phyloP scores from a whole-genome alignment of 2,329 filamentous ascomycete genomes.

The Lachnellula occidentalis region DNA sequence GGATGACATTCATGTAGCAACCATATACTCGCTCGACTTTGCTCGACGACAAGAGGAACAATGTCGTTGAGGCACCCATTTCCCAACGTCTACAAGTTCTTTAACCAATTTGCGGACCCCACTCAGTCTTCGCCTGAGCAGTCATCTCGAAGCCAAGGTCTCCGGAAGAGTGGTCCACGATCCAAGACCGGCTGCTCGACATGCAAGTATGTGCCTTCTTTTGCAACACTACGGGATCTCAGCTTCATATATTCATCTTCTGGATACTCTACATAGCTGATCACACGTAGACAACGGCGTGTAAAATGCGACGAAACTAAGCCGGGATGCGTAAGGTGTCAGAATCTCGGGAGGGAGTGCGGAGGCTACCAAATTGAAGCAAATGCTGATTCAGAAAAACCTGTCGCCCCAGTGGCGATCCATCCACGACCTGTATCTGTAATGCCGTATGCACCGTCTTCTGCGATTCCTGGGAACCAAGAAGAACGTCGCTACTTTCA shows the following conservation, averaged over 20 bases:
- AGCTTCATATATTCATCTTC: not conserved
- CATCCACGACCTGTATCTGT: slow-evolving; percentile 29
- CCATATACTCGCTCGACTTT: slow-evolving; percentile 7
- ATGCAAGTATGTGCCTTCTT: slow-evolving; percentile 28
- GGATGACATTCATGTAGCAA: slow-evolving; percentile 12
- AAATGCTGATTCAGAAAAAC: slow-evolving; percentile 23
- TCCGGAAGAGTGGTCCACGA: slow-evolving; percentile 30
- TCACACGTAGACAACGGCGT: slow-evolving; percentile 25
- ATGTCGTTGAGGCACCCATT: slow-evolving; percentile 31
- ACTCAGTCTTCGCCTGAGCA: slow-evolving; percentile 29
- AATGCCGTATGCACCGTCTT: slow-evolving; percentile 26
- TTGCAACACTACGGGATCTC: not conserved
- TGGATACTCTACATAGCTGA: slow-evolving; percentile 11
- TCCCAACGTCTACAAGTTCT: slow-evolving; percentile 32
- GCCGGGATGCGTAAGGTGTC: slow-evolving; percentile 30
- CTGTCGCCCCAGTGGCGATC: slow-evolving; percentile 24
- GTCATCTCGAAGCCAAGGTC: slow-evolving; percentile 29
- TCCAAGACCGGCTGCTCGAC: slow-evolving; percentile 32
- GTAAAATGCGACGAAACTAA: slow-evolving; percentile 33
- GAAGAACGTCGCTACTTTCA: slow-evolving; percentile 30
- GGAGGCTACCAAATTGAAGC: slow-evolving; percentile 29
- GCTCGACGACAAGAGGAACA: slow-evolving; percentile 19
- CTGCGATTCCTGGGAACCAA: slow-evolving; percentile 25
- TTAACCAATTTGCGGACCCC: slow-evolving; percentile 30
- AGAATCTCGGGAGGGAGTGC: slow-evolving; percentile 31